Conservation (phyloP, 202 grass and related monocot species). For the Zoysia matrella region DNA sequence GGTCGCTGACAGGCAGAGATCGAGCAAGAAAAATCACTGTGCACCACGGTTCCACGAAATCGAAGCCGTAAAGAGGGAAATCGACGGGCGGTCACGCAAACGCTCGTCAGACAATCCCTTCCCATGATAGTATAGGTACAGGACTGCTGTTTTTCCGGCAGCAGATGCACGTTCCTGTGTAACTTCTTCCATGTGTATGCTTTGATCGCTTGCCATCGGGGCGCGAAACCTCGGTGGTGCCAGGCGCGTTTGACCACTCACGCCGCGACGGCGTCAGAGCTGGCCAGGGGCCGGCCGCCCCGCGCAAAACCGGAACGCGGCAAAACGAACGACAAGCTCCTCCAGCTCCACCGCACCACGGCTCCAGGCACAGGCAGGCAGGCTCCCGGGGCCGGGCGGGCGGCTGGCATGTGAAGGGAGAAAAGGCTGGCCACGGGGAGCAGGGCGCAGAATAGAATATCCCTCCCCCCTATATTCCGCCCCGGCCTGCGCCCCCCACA, state of each 20-base stretch:
- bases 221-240: not conserved
- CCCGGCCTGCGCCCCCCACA: constrained; percentile 15
- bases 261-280: not conserved
- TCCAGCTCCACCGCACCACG: not conserved
- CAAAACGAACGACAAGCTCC: not conserved
- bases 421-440: not conserved
- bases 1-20: no score
- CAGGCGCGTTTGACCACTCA: not conserved
- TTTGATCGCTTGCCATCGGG: not conserved
- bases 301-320: not conserved
- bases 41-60: no score
- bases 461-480: constrained; percentile 1
- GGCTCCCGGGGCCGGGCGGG: no score
- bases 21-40: no score
- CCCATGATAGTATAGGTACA: no score
- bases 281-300: not conserved
- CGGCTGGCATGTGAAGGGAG: no score
- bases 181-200: not conserved
- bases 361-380: no score
- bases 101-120: no score
- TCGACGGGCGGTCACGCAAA: no score
- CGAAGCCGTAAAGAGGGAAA: no score
- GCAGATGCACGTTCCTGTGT: no score
- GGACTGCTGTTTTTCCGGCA: no score
- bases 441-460: constrained; percentile 27